phyloP scores from a whole-genome alignment of 2,329 filamentous ascomycete genomes.

The Westerdykella sp. region DNA sequence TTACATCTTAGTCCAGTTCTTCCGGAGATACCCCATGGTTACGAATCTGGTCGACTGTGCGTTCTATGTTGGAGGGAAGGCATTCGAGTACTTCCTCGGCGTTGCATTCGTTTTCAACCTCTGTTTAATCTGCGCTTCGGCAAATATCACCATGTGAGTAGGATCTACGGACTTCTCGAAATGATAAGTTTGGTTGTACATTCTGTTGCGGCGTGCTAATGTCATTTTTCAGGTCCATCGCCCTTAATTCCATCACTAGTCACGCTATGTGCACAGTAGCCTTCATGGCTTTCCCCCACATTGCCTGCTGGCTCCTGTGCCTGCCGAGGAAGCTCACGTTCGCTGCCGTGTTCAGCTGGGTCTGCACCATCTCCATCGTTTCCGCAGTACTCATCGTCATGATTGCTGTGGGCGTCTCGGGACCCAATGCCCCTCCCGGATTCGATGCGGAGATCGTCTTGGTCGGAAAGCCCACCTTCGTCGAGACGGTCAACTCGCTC shows the following conservation, averaged over 20 bases:
- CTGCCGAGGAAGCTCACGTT: conserved; percentile 57
- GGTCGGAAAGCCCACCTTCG: conserved; percentile 23
- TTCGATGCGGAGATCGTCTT: conserved; percentile 19
- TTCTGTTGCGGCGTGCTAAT: background rate
- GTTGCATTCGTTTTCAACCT: conserved; percentile 23
- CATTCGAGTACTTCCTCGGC: conserved; percentile 21
- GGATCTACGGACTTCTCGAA: background rate
- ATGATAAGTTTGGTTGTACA: too few relatives aligned
- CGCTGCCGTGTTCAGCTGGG: conserved; percentile 54
- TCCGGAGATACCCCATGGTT: conserved; percentile 21
- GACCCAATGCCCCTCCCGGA: conserved; percentile 32
- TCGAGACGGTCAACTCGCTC: conserved; percentile 22
- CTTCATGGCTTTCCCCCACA: conserved; percentile 55
- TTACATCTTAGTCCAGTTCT: conserved; percentile 23
- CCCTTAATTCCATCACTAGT: conserved; percentile 57
- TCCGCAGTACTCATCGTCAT: conserved; percentile 62
- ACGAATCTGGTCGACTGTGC: conserved; percentile 28
- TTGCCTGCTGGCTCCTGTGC: conserved; percentile 55
- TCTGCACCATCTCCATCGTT: conserved; percentile 54
- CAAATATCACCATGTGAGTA: conserved; percentile 20
- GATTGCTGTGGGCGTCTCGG: conserved; percentile 54
- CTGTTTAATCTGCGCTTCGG: conserved; percentile 23
- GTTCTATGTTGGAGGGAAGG: conserved; percentile 21
- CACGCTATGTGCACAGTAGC: conserved; percentile 59
- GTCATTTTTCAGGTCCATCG: conserved; percentile 41